Evolutionary conservation across 768 basidiomycete species (phyloP).

Genomic region (Serendipita vermifera): DNA sequence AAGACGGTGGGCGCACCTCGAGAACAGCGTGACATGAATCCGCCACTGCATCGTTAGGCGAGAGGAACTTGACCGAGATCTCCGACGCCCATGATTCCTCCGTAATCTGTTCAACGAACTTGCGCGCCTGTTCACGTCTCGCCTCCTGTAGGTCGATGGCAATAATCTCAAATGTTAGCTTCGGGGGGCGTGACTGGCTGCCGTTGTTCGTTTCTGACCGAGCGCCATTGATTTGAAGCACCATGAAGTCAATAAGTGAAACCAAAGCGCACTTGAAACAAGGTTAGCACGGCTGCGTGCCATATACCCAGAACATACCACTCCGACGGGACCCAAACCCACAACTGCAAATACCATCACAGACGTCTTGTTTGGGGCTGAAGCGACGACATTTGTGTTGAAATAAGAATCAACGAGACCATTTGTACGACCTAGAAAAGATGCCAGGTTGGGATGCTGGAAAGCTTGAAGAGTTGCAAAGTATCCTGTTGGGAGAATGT

Average conservation of each 20-base stretch:
- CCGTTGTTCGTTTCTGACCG: no score
- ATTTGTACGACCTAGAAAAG: slow-evolving; percentile 32
- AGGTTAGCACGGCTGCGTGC: neutral
- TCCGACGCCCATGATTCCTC: neutral
- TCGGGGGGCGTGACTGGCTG: slow-evolving; percentile 29
- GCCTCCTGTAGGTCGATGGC: slow-evolving; percentile 49
- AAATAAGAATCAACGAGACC: neutral
- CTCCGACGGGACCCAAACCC: slow-evolving; percentile 68
- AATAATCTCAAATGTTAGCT: slow-evolving; percentile 37
- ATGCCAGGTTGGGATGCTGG: slow-evolving; percentile 55
- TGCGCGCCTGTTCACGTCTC: slow-evolving; percentile 37
- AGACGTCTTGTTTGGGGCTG: slow-evolving; percentile 1
- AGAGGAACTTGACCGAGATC: slow-evolving; percentile 4
- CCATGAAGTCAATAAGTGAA: neutral
- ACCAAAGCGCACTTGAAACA: slow-evolving; percentile 2
- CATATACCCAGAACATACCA: slow-evolving; percentile 28
- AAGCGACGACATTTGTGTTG: neutral
- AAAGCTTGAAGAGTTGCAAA: slow-evolving; percentile 63
- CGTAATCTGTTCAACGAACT: neutral
- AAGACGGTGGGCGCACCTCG: slow-evolving; percentile 35
- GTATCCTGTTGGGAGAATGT: slow-evolving; percentile 60
- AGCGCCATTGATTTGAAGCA: neutral
- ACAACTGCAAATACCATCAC: slow-evolving; percentile 50
- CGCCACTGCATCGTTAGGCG: slow-evolving; percentile 3
- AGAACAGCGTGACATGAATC: slow-evolving; percentile 49